Conservation (phyloP, 345 rosid genomes). For the Melastoma malabathricum region DNA sequence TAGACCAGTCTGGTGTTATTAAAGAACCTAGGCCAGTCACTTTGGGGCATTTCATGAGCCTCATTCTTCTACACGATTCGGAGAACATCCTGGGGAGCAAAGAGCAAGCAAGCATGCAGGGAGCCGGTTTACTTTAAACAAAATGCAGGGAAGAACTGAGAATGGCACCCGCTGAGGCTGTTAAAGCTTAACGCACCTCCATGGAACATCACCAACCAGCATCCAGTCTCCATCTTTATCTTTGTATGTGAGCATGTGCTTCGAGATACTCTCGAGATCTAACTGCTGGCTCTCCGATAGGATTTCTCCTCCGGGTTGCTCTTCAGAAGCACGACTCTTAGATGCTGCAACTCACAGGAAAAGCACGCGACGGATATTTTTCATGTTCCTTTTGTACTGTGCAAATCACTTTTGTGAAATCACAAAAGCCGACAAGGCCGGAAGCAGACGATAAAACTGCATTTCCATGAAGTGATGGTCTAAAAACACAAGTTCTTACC, state of each 20-base stretch:
- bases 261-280: slow-evolving; percentile 40
- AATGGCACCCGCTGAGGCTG: too few species aligned
- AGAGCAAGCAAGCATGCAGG: background rate
- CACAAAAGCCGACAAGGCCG: too few species aligned
- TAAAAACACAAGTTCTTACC: slow-evolving; percentile 17
- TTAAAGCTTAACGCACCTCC: slow-evolving; percentile 21
- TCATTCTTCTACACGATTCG: slow-evolving; percentile 30
- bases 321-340: slow-evolving; percentile 34
- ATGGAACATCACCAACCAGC: slow-evolving; percentile 58
- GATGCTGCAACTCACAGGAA: slow-evolving; percentile 9
- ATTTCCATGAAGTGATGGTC: too few species aligned
- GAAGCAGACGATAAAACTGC: too few species aligned
- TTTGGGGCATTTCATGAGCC: slow-evolving; percentile 37
- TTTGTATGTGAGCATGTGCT: slow-evolving; percentile 38
- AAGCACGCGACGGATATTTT: too few species aligned
- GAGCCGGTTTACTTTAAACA: too few species aligned
- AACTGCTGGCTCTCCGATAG: slow-evolving; percentile 19
- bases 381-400: too few species aligned
- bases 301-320: slow-evolving; percentile 26
- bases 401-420: too few species aligned
- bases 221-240: slow-evolving; percentile 54
- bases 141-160: too few species aligned
- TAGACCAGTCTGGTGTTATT: too few species aligned
- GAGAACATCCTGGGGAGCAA: slow-evolving; percentile 33
- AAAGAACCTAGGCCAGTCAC: slow-evolving; percentile 36